phyloP scores from a whole-genome alignment of 2,329 filamentous ascomycete genomes.

The Monilinia vaccinii-corymbosi region DNA sequence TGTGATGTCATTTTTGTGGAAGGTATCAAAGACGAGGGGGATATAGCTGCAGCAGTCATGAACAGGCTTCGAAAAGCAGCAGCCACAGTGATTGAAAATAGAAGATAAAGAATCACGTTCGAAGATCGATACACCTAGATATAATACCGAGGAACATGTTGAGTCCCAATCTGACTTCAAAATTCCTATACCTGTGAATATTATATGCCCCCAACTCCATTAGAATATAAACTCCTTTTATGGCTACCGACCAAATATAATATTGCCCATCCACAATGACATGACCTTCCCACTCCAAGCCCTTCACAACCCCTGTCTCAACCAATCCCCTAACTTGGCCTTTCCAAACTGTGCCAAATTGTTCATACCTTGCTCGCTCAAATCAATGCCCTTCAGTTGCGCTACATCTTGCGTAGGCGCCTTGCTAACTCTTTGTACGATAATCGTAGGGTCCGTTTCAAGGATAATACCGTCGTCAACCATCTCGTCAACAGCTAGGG shows the following conservation, averaged over 20 bases:
- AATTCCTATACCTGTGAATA: slow-evolving; percentile 7
- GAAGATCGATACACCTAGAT: neutral
- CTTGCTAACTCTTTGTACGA: slow-evolving; percentile 84
- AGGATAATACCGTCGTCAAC: slow-evolving; percentile 93
- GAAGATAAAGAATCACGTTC: neutral
- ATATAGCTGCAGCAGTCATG: slow-evolving; percentile 81
- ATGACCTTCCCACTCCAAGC: neutral
- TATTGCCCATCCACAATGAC: neutral
- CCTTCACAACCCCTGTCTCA: slow-evolving; percentile 69
- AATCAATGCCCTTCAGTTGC: slow-evolving; percentile 85
- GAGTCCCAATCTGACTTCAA: slow-evolving; percentile 3
- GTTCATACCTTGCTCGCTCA: slow-evolving; percentile 90
- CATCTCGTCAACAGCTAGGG: slow-evolving; percentile 90
- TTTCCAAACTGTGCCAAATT: slow-evolving; percentile 92
- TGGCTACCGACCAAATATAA: neutral
- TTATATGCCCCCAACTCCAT: slow-evolving; percentile 11
- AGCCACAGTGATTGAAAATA: slow-evolving; percentile 39
- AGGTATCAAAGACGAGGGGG: slow-evolving; percentile 69
- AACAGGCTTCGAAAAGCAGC: slow-evolving; percentile 76
- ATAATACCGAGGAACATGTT: neutral
- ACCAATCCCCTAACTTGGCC: slow-evolving; percentile 80
- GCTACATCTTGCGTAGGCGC: slow-evolving; percentile 82
- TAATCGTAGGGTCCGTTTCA: slow-evolving; percentile 91
- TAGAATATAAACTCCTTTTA: slow-evolving; percentile 7
- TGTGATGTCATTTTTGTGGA: slow-evolving; percentile 87